phyloP scores from a whole-genome alignment of 2,329 filamentous ascomycete species.

The Macrophomina phaseolina region DNA sequence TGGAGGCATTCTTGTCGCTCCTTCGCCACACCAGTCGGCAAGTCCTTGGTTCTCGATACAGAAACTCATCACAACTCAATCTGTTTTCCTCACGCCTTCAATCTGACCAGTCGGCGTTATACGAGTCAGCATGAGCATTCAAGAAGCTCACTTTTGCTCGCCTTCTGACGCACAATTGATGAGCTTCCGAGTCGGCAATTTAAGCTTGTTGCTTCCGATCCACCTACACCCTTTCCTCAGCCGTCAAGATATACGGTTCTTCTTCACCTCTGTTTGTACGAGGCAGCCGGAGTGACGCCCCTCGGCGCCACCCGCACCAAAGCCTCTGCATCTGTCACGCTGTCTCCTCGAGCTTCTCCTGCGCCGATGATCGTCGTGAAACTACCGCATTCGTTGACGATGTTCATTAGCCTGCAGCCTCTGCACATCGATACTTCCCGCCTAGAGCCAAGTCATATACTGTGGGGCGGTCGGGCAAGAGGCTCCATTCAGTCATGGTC shows the following conservation, averaged over 20 bases:
- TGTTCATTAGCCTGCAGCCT: neutral
- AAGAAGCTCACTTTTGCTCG: neutral
- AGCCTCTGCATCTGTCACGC: too few relatives aligned
- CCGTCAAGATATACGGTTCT: neutral
- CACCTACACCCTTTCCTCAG: neutral
- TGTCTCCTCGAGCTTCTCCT: neutral
- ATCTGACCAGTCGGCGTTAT: neutral
- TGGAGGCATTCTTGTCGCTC: neutral
- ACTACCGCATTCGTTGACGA: neutral
- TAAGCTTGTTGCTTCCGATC: neutral
- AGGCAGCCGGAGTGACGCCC: neutral
- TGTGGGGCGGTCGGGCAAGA: constrained; percentile 6
- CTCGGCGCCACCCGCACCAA: neutral
- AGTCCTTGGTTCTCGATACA: neutral
- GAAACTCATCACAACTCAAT: neutral
- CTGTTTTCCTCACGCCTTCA: neutral
- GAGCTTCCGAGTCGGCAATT: neutral
- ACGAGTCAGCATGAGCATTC: neutral
- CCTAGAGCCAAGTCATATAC: neutral
- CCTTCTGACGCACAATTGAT: neutral
- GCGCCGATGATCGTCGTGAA: neutral
- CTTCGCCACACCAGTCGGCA: neutral
- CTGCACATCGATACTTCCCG: constrained; percentile 24
- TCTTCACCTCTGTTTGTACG: neutral
- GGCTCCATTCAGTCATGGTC: neutral